Evolutionary conservation across 1,284 basidiomycete species (phyloP), one percentile per base, ranked within the genome.

Genomic region (Cryptococcus sp.): DNA sequence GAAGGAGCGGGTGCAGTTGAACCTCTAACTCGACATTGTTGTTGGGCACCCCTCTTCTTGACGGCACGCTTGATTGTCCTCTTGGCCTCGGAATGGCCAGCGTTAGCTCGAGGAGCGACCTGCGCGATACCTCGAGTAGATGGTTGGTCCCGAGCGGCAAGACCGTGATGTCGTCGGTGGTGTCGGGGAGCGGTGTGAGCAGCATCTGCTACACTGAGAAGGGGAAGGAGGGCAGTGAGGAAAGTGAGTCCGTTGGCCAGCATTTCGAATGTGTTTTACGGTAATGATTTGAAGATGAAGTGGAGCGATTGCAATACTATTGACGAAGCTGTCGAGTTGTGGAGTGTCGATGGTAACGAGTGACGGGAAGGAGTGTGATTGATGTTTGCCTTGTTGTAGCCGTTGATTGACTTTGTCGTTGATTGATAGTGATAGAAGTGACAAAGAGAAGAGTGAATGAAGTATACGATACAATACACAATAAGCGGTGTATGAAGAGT

Each of bases 211-310:
- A 59, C 31, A 1, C 55, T 56, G 36, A 70, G 55, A 31, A 67
- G 58, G 9, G 67, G 68, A 9, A 69, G 59, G 44, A 67, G 46
- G 25, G 62, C 49, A 41, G 61, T 54, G 41, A 70, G 52, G 50
- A 67, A 32, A 43, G 61, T 54, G 52, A 61, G 21, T 46, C 60
- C 54, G 44, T 58, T 44, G 40, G 64, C 54, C 47, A 66, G 57
- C 66, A 68, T 68, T n/a, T 46, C 53, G 36, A 23, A 23, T 21
- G 41, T 11, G 19, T 42, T n/a, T 34, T 16, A 34, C 32, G 32
- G 32, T 34, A 16, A 16, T 34, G 32, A 16, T 34, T 34, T 9
- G 32, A 9, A 34, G 32, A 34, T 9, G 16, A 34, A 34, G 32
- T 34, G 32, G 16, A n/a, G n/a, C n/a, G n/a, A n/a, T n/a, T n/a